Evolutionary conservation across 2,329 filamentous ascomycete species (phyloP).

Genomic region (Calonectria ilicicola): DNA sequence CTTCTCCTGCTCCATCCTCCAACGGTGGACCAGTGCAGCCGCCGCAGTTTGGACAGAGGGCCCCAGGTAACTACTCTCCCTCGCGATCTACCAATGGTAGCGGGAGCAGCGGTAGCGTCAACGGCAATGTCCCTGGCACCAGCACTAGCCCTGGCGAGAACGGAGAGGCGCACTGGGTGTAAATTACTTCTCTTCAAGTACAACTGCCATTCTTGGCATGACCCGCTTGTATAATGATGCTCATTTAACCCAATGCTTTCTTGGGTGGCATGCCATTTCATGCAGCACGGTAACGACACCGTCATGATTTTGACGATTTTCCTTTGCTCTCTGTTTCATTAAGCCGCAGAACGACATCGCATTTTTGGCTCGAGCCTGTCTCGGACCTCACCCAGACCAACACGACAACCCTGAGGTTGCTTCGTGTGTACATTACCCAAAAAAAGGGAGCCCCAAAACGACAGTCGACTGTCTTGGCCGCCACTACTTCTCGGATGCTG

Average conservation of each 20-base stretch:
- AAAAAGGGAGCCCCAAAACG: constrained; percentile 41
- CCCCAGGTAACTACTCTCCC: constrained; percentile 41
- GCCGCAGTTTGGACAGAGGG: constrained; percentile 44
- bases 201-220: constrained; percentile 36
- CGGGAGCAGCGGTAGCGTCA: constrained; percentile 36
- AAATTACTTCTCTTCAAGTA: constrained; percentile 42
- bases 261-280: constrained; percentile 42
- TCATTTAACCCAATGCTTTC: constrained; percentile 35
- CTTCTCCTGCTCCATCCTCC: constrained; percentile 43
- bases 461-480: constrained; percentile 34
- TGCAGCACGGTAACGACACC: constrained; percentile 51
- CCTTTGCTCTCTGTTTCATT: constrained; percentile 51
- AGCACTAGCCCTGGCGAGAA: constrained; percentile 39
- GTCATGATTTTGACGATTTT: constrained; percentile 56
- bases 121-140: constrained; percentile 11
- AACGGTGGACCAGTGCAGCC: constrained; percentile 43
- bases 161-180: constrained; percentile 55
- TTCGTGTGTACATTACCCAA: constrained; percentile 51
- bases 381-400: constrained; percentile 36
- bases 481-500: constrained; percentile 30
- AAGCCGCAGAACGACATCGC: constrained; percentile 40
- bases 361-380: constrained; percentile 38
- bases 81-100: constrained; percentile 39
- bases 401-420: constrained; percentile 44
- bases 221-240: constrained; percentile 50